Evolutionary conservation across 225 moss, liverwort and hornwort species (phyloP).

Genomic region (Polytrichum commune): DNA sequence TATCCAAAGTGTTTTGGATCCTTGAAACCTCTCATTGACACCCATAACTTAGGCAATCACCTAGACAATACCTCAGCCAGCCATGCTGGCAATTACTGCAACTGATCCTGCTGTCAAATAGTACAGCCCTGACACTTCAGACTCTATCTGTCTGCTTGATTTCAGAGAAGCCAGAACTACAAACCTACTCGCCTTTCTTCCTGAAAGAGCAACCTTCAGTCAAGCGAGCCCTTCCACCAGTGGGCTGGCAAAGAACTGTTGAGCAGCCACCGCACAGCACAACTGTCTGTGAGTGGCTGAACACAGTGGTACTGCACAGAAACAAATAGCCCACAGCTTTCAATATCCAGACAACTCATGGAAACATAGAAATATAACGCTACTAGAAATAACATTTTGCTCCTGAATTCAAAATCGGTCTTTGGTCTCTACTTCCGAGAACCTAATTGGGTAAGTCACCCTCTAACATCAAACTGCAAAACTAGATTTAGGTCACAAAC

Average conservation of each 20-base stretch:
- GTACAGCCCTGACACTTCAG: slow-evolving; percentile 13
- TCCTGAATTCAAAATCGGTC: no score
- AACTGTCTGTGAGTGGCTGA: slow-evolving; percentile 74
- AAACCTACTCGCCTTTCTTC: slow-evolving; percentile 56
- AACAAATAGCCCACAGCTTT: no score
- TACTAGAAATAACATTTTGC: no score
- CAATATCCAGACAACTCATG: not conserved
- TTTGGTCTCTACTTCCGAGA: no score
- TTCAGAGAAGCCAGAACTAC: not conserved
- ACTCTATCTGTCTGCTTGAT: not conserved
- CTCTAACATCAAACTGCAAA: no score
- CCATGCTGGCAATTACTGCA: slow-evolving; percentile 12
- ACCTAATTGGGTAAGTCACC: no score
- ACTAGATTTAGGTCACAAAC: no score
- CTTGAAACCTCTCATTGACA: slow-evolving; percentile 10
- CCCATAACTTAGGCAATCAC: slow-evolving; percentile 14
- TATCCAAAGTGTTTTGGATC: not conserved
- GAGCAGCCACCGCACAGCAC: slow-evolving; percentile 56
- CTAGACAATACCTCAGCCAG: slow-evolving; percentile 7
- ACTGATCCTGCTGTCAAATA: slow-evolving; percentile 29
- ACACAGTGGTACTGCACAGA: slow-evolving; percentile 59
- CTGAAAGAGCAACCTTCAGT: slow-evolving; percentile 74
- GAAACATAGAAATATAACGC: no score
- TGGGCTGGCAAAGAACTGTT: slow-evolving; percentile 61
- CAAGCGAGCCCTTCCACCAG: slow-evolving; percentile 68